Percentiles rank a stretch among this genome's conserved stretches.
Evolutionary conservation across 306 rosid genomes (phyloP).

Genomic region (Canavalia gladiata): DNA sequence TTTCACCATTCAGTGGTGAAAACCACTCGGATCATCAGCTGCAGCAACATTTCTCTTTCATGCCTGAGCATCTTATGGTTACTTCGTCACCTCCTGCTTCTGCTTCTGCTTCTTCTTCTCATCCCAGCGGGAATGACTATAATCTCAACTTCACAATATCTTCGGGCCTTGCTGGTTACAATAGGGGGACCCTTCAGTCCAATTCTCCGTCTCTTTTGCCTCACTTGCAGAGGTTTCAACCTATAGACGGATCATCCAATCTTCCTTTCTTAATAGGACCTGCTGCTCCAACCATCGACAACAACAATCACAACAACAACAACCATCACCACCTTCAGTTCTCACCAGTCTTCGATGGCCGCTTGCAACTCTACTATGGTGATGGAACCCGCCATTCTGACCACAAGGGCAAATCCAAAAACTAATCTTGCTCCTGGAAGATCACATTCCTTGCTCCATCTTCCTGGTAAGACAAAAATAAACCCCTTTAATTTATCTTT

Average conservation of each 20-base stretch:
- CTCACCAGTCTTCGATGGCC: constrained; percentile 70
- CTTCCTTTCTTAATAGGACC: constrained; percentile 76
- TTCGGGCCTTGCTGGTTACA: constrained; percentile 82
- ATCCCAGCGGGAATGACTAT: constrained; percentile 58
- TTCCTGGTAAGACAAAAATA: constrained; percentile 60
- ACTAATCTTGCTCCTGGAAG: constrained; percentile 53
- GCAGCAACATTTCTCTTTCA: constrained; percentile 69
- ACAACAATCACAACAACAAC: constrained; percentile 61
- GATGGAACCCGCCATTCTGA: constrained; percentile 78
- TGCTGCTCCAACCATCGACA: not conserved
- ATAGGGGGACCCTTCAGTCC: constrained; percentile 99
- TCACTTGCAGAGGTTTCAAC: constrained; percentile 79
- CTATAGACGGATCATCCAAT: constrained; percentile 75
- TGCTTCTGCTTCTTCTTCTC: not conserved
- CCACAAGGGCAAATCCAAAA: constrained; percentile 82
- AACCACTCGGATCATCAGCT: constrained; percentile 54
- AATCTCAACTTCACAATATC: constrained; percentile 80
- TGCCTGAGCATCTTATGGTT: constrained; percentile 63
- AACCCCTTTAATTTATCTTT: not conserved
- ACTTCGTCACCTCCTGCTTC: not conserved
- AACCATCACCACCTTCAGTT: constrained; percentile 71
- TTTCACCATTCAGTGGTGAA: constrained; percentile 60
- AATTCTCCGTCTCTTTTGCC: constrained; percentile 80
- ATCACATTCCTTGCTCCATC: constrained; percentile 33
- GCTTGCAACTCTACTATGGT: constrained; percentile 77